Conservation (phyloP, 139 green algal genomes). For the Chlorella sp. region DNA sequence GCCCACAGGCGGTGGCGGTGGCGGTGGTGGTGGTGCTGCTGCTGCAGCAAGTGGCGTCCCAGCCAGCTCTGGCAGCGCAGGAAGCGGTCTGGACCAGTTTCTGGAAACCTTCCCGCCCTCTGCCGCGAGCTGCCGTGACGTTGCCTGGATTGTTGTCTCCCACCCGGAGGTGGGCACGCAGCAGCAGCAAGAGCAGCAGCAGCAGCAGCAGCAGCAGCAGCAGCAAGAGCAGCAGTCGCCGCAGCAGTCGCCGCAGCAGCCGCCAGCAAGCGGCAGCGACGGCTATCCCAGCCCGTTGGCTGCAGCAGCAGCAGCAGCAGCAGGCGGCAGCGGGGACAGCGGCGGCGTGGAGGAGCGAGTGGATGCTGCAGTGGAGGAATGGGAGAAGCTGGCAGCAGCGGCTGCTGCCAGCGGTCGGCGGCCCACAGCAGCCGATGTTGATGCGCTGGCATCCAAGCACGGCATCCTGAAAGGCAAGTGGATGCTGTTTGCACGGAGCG, state of each 20-base stretch:
- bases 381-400: slow-evolving; percentile 21
- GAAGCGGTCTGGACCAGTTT: slow-evolving; percentile 15
- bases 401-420: background rate
- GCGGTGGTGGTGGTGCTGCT: background rate
- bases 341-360: slow-evolving; percentile 32
- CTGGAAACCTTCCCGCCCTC: slow-evolving; percentile 40
- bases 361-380: slow-evolving; percentile 39
- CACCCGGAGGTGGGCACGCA: background rate
- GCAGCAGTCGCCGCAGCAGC: background rate
- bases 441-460: slow-evolving; percentile 33
- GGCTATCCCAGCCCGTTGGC: background rate
- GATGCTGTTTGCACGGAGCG: slow-evolving; percentile 42
- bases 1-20: background rate
- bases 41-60: background rate
- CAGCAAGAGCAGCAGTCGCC: background rate
- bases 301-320: background rate
- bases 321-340: background rate
- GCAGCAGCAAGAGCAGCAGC: background rate
- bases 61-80: background rate
- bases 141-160: slow-evolving; percentile 44
- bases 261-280: background rate
- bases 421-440: slow-evolving; percentile 30
- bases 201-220: background rate
- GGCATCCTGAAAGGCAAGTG: slow-evolving; percentile 40
- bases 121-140: slow-evolving; percentile 34